Evolutionary conservation across 2,329 filamentous ascomycete genomes (phyloP).

Genomic region (Aphanoascus verrucosus): DNA sequence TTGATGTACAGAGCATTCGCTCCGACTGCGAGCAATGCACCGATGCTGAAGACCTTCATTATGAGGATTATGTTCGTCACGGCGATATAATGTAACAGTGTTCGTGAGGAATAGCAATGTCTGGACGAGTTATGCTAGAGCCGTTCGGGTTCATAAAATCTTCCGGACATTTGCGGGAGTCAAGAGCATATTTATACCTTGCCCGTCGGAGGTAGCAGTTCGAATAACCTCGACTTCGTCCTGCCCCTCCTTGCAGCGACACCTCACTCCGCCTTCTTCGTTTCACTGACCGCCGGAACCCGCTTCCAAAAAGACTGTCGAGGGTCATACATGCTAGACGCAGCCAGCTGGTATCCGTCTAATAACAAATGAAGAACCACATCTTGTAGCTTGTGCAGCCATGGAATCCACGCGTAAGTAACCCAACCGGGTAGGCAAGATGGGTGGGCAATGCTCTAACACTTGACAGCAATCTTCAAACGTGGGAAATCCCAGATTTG

Average conservation of each 20-base stretch:
- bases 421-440: too few species aligned
- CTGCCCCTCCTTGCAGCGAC: background rate
- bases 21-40: constrained; percentile 9
- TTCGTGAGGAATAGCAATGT: background rate
- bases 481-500: too few species aligned
- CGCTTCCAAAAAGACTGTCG: too few species aligned
- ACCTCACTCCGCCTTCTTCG: background rate
- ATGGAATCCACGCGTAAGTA: too few species aligned
- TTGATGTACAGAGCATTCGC: constrained; percentile 11
- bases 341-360: too few species aligned
- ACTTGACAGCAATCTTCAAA: too few species aligned
- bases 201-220: background rate
- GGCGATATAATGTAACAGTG: background rate
- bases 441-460: too few species aligned
- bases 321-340: too few species aligned
- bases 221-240: background rate
- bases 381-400: too few species aligned
- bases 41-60: constrained; percentile 14
- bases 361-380: too few species aligned
- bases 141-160: background rate
- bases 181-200: background rate
- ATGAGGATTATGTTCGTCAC: background rate
- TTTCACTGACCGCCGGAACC: background rate
- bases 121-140: background rate
- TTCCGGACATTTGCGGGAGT: background rate